phyloP scores from a whole-genome alignment of 2,329 filamentous ascomycete species.

The Cryphonectria radicalis region DNA sequence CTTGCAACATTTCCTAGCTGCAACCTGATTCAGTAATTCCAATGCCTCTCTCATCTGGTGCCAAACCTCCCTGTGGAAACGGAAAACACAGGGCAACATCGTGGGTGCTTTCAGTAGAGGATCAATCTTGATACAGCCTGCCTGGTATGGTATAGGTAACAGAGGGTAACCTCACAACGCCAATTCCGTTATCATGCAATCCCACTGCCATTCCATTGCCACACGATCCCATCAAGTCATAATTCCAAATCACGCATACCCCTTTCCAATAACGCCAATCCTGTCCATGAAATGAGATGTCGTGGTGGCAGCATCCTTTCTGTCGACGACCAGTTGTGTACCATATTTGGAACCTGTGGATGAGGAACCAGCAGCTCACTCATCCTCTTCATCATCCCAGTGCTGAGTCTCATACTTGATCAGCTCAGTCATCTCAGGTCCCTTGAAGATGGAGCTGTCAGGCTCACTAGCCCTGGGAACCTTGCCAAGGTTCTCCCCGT shows the following conservation, averaged over 20 bases:
- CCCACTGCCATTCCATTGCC: not conserved
- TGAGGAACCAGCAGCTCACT: slow-evolving; percentile 36
- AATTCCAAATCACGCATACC: not conserved
- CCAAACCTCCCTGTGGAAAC: not conserved
- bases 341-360: too few species aligned
- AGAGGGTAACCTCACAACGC: not conserved
- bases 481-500: slow-evolving; percentile 74
- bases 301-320: not conserved
- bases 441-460: slow-evolving; percentile 72
- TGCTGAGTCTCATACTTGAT: slow-evolving; percentile 78
- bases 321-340: not conserved
- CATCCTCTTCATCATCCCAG: slow-evolving; percentile 81
- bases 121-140: not conserved
- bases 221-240: not conserved
- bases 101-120: not conserved
- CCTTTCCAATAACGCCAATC: not conserved
- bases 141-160: slow-evolving; percentile 6
- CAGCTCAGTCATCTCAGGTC: slow-evolving; percentile 71
- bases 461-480: slow-evolving; percentile 72
- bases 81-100: too few species aligned
- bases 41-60: not conserved
- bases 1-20: not conserved
- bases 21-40: not conserved
- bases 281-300: not conserved
- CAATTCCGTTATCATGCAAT: not conserved